Evolutionary conservation across 73 alveolate genomes (phyloP), one percentile per base, ranked within the genome.

Genomic region (Symbiodinium pilosum): DNA sequence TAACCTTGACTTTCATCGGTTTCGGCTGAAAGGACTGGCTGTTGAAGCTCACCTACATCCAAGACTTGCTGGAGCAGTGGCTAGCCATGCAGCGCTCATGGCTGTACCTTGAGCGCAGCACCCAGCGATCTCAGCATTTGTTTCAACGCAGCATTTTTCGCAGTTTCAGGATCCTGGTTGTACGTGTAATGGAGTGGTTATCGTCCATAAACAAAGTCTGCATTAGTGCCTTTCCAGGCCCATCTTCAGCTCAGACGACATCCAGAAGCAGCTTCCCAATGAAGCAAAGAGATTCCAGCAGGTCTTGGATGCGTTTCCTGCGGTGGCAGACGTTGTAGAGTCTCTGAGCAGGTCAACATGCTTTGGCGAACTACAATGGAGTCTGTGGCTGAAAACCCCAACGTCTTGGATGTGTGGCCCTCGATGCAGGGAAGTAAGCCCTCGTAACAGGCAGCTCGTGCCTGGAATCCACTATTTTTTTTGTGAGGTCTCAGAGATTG

Each of bases 241-340:
- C 14, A 99, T 99, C 83, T 99, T 99, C 96, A 99, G 99, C 86
- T 99, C 99, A 9, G 99, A 99, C 86, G 99, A 99, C 99, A 99
- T 99, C 95, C 99, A 99, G 99, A 99, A 99, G 99, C 99, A 93
- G 99, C 39, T 93, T 92, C 86, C 93, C 24, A 38, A 40, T 14
- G 98, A 93, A 52, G 93, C 98, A 52, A 93, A 93, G 69, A 38
- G 98, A 11, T 93, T 93, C 36, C 85, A 93, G 56, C 97, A 91
- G 97, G 95, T 73, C 12, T 26, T n/a, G n/a, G n/a, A 41, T 24
- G 73, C 18, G 42, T n/a, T 73, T 32, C 16, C 86, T 32, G 24
- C 24, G 39, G 86, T 30, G 86, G n/a, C 26, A 73, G 43, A 30
- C 86, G 24, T 73, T 11, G 24, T 11, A 7, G 30, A 32, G 42